phyloP scores from a whole-genome alignment of 1,284 basidiomycete genomes.

The Ustilago tritici region DNA sequence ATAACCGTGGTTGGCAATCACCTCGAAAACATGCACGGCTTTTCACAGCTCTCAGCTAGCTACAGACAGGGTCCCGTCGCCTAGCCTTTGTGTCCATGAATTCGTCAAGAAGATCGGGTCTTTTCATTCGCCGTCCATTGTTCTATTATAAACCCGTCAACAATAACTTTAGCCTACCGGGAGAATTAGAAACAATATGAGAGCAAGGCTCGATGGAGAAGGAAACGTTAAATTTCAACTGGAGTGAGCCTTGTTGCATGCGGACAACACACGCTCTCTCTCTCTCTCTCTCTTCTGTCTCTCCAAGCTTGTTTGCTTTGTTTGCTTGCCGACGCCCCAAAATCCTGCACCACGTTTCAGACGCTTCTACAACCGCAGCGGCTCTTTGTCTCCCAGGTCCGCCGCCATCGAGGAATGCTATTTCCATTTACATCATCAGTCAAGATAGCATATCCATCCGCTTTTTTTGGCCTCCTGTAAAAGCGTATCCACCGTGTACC shows the following conservation, averaged over 20 bases:
- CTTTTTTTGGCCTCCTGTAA: neutral
- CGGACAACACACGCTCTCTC: neutral
- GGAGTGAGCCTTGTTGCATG: slow-evolving; percentile 12
- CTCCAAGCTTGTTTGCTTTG: neutral
- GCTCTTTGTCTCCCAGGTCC: neutral
- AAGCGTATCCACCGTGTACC: too few species aligned
- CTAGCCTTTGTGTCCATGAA: too few species aligned
- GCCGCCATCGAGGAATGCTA: slow-evolving; percentile 28
- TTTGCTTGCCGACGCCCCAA: slow-evolving; percentile 1
- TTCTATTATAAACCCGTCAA: neutral
- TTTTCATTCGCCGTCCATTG: slow-evolving; percentile 3
- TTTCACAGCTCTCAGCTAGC: too few species aligned
- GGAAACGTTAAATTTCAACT: slow-evolving; percentile 5
- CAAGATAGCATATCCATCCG: neutral
- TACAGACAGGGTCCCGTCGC: too few species aligned
- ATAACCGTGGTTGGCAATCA: neutral
- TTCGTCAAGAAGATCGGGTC: too few species aligned
- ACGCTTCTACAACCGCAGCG: slow-evolving; percentile 19
- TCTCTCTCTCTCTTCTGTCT: neutral
- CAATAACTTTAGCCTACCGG: neutral
- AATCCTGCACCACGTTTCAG: slow-evolving; percentile 5
- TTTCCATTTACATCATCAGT: neutral
- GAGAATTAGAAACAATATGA: neutral
- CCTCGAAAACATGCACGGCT: neutral
- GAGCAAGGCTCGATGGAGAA: slow-evolving; percentile 10